Percentiles rank a stretch among this genome's conserved stretches.
Evolutionary conservation across 2,329 filamentous ascomycete species (phyloP).

Genomic region (Hirsutella rhossiliensis): DNA sequence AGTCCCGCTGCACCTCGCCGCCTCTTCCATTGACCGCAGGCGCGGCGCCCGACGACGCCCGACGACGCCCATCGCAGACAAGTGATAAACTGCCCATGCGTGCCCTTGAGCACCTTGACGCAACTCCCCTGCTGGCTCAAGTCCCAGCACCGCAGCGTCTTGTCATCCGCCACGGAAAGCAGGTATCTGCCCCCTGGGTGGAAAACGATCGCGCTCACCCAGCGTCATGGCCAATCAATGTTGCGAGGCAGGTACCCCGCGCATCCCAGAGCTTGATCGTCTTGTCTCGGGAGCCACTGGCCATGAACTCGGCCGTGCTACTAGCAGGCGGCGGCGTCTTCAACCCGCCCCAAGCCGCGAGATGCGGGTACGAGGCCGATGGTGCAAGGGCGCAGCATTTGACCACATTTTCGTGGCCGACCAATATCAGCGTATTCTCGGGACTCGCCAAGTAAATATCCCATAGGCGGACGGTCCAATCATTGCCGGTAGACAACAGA

Average conservation of each 20-base stretch:
- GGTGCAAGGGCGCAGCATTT: conserved; percentile 84
- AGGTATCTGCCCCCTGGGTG: conserved; percentile 89
- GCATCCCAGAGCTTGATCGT: conserved; percentile 82
- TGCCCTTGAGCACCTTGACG: conserved; percentile 67
- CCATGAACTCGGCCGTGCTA: conserved; percentile 75
- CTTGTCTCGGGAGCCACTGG: conserved; percentile 82
- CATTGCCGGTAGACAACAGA: conserved; percentile 68
- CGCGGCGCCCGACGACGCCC: conserved; percentile 26
- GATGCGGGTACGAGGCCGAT: conserved; percentile 58
- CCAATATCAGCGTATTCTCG: conserved; percentile 64
- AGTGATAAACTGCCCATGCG: conserved; percentile 74
- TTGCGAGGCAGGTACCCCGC: conserved; percentile 73
- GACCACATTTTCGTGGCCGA: conserved; percentile 74
- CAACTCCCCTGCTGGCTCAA: conserved; percentile 79
- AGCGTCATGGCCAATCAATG: conserved; percentile 79
- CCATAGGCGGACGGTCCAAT: conserved; percentile 73
- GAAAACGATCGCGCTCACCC: conserved; percentile 77
- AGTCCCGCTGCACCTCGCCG: conserved; percentile 3
- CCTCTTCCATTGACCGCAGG: conserved; percentile 1
- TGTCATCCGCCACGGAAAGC: conserved; percentile 77
- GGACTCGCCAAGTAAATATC: conserved; percentile 53
- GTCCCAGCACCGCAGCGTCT: conserved; percentile 90
- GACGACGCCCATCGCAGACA: conserved; percentile 76
- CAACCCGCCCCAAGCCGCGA: conserved; percentile 65
- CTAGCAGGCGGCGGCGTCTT: conserved; percentile 68